Evolutionary conservation across 768 basidiomycete genomes (phyloP).

Genomic region (Austroboletus eburneus): DNA sequence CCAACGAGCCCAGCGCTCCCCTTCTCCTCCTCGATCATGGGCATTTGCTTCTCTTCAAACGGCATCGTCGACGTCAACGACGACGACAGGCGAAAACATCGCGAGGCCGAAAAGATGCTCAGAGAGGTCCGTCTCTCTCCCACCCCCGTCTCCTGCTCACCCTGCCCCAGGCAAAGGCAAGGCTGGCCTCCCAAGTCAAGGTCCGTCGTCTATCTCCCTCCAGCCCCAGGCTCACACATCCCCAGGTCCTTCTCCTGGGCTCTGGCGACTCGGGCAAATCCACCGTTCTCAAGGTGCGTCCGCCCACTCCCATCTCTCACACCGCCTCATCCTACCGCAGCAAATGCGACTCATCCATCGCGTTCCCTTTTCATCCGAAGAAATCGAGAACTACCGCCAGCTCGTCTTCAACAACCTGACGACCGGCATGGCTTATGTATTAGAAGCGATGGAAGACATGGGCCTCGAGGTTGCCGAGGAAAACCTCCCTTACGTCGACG

Average conservation of each 20-base stretch:
- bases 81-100: constrained; percentile 60
- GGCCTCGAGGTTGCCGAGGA: constrained; percentile 66
- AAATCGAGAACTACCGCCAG: constrained; percentile 87
- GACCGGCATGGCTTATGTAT: constrained; percentile 73
- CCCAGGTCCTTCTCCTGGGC: constrained; percentile 80
- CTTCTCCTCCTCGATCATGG: constrained; percentile 43
- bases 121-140: constrained; percentile 50
- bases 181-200: constrained; percentile 72
- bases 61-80: constrained; percentile 58
- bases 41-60: constrained; percentile 69
- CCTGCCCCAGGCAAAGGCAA: constrained; percentile 60
- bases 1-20: constrained; percentile 16
- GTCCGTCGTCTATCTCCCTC: constrained; percentile 29
- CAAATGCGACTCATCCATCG: constrained; percentile 98
- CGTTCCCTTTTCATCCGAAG: constrained; percentile 74
- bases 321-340: constrained; percentile 34
- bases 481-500: constrained; percentile 52
- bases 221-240: background rate
- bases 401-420: constrained; percentile 92
- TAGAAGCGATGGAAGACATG: constrained; percentile 90
- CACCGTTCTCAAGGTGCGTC: constrained; percentile 75
- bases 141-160: background rate
- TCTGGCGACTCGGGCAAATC: constrained; percentile 95
- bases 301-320: background rate
- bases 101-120: constrained; percentile 72